phyloP scores from a whole-genome alignment of 805 yeast genomes.

The Priceomyces fermenticarens region DNA sequence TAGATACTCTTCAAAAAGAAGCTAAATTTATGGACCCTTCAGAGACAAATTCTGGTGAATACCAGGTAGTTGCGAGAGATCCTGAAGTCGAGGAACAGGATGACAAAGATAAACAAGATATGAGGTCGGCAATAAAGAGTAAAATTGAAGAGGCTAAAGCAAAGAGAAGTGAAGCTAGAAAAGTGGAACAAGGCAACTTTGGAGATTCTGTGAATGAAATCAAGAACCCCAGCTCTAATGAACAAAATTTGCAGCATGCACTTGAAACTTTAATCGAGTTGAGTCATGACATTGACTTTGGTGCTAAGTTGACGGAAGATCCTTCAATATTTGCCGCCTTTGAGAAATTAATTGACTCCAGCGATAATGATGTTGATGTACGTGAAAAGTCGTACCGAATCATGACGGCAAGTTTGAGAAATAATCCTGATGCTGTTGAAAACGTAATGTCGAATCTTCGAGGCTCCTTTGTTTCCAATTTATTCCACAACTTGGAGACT shows the following conservation, averaged over 20 bases:
- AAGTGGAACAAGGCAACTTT: conserved; percentile 12
- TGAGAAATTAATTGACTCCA: conserved; percentile 14
- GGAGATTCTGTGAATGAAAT: conserved; percentile 19
- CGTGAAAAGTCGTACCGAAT: conserved; percentile 58
- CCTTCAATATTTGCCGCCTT: conserved; percentile 29
- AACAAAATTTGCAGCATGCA: conserved; percentile 18
- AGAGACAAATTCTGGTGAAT: conserved; percentile 11
- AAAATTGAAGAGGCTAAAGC: conserved; percentile 8
- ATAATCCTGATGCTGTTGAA: conserved; percentile 61
- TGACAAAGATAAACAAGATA: conserved; percentile 1
- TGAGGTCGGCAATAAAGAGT: conserved; percentile 4
- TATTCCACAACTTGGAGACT: conserved; percentile 18
- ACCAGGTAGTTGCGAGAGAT: conserved; percentile 7
- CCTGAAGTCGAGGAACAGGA: conserved; percentile 6
- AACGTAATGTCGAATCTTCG: conserved; percentile 27
- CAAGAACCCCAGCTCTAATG: conserved; percentile 15
- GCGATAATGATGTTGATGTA: conserved; percentile 10
- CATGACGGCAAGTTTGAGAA: conserved; percentile 67
- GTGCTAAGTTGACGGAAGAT: conserved; percentile 43
- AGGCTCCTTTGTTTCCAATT: conserved; percentile 13
- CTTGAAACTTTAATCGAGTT: conserved; percentile 53
- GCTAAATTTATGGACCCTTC: conserved; percentile 55
- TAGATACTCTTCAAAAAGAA: conserved; percentile 67
- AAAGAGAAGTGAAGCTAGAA: neutral
- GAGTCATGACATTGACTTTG: conserved; percentile 66